Base-by-base conservation (phyloP, 208 protist genomes). In the Wallacemonas sp. region DNA sequence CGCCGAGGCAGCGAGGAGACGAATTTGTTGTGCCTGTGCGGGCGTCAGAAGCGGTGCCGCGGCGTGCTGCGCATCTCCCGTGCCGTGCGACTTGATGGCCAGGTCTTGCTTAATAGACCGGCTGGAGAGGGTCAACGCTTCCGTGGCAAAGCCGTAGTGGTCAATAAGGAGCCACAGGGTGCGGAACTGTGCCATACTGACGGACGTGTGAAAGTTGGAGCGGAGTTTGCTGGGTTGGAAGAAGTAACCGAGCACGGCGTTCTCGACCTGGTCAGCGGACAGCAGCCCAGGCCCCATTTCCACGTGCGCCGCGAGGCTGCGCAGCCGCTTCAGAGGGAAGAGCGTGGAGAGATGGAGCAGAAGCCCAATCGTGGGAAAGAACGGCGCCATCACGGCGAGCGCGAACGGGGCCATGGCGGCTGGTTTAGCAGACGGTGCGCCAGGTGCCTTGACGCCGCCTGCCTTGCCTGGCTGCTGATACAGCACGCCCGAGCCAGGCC, bases 141-240 rank as follows among this genome's bases (percentile, higher is more conserved):
- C 81, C 17, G 54, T 56, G 15, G 82, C 85, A 60, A 90, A 85
- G 31, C 80, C 76, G 72, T 95, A 95, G 77, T 89, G 81, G 22
- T 80, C 79, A 15, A 91, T 54, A 74, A 95, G 80, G 53, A 95
- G 65, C 89, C 89, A 95, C 31, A 68, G 90, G 6, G 85, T 79
- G 60, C 85, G 89, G 70, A 95, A 88, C 56, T 75, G 70, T 3
- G 61, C 42, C 41, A 78, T 68, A 62, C 56, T 76, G 63, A 28
- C 56, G 42, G 19, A 70, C 63, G 66, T 68, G 68, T 42, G 45
- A 44, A 45, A 62, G 12, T 17, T 12, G 24, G 38, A 47, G 34
- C 21, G 19, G 0, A 66, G 44, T 27, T 66, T 51, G 44, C 61
- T 51, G 4, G 61, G 39, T 11, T 42, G 45, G 39, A 66, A 66